These are phyloP conservation scores for Teunomyces stri DNA, from an alignment of 805 yeast species.

Conservation along the genomic window DNA sequence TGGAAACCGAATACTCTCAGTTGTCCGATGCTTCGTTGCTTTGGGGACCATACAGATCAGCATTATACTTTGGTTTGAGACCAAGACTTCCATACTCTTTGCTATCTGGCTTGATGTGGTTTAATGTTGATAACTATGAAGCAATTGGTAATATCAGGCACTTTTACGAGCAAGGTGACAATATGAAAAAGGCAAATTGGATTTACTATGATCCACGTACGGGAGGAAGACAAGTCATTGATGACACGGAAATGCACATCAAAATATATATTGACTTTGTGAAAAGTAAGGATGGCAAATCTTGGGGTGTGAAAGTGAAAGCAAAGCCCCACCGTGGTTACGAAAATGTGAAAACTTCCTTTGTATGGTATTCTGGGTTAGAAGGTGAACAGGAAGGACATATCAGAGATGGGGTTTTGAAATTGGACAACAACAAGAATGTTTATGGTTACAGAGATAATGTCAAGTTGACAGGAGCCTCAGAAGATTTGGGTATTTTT, in stretches of 20 bases:
- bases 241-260: constrained; percentile 63
- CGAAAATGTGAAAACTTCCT: constrained; percentile 52
- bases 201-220: constrained; percentile 77
- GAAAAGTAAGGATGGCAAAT: constrained; percentile 64
- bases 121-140: constrained; percentile 54
- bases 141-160: constrained; percentile 65
- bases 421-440: constrained; percentile 21
- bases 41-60: constrained; percentile 95
- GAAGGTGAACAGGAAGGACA: constrained; percentile 48
- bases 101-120: constrained; percentile 86
- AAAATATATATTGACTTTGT: constrained; percentile 70
- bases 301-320: constrained; percentile 77
- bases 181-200: constrained; percentile 79
- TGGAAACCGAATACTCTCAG: constrained; percentile 10
- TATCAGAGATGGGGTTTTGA: constrained; percentile 21
- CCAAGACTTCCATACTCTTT: constrained; percentile 79
- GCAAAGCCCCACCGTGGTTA: constrained; percentile 59
- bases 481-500: constrained; percentile 69
- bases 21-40: constrained; percentile 25
- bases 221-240: constrained; percentile 80
- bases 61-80: constrained; percentile 79
- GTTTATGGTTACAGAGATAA: constrained; percentile 35
- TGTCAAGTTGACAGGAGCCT: constrained; percentile 40
- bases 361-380: constrained; percentile 76
- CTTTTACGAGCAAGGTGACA: constrained; percentile 69